Evolutionary conservation across 495 filamentous ascomycete genomes (phyloP).

Genomic region (Immersiella caudata): DNA sequence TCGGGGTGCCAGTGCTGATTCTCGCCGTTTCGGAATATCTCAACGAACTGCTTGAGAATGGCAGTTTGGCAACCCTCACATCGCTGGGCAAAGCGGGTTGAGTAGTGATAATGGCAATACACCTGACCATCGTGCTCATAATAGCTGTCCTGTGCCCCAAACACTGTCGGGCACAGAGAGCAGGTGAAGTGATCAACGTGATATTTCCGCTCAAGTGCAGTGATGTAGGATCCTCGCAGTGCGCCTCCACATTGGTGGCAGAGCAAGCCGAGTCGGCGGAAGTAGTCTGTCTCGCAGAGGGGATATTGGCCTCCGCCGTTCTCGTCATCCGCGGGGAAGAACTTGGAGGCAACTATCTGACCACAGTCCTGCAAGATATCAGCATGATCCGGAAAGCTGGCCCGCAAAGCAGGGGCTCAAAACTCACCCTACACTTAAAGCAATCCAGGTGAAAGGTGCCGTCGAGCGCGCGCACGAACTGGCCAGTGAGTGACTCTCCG

Average conservation of each 20-base stretch:
- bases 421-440: constrained; percentile 91
- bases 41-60: constrained; percentile 99
- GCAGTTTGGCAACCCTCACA: constrained; percentile 96
- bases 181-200: constrained; percentile 99
- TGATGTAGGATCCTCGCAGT: constrained; percentile 96
- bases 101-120: constrained; percentile 99
- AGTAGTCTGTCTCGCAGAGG: constrained; percentile 97
- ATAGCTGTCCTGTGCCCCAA: constrained; percentile 96
- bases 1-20: constrained; percentile 99
- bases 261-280: constrained; percentile 85
- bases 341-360: constrained; percentile 95
- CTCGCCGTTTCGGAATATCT: constrained; percentile 95
- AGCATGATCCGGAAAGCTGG: not conserved
- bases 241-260: constrained; percentile 93
- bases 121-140: constrained; percentile 97
- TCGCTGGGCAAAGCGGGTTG: constrained; percentile 92
- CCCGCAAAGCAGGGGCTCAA: not conserved
- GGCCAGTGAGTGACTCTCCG: constrained; percentile 79
- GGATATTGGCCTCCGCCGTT: constrained; percentile 86
- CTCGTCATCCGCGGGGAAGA: constrained; percentile 94
- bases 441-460: constrained; percentile 97
- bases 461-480: constrained; percentile 91
- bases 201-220: constrained; percentile 95
- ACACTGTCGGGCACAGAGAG: constrained; percentile 94
- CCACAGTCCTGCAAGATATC: constrained; percentile 78